These are phyloP conservation scores for Wickerhamomyces pijperi DNA, from an alignment of 805 yeast genomes.

Conservation along the genomic window DNA sequence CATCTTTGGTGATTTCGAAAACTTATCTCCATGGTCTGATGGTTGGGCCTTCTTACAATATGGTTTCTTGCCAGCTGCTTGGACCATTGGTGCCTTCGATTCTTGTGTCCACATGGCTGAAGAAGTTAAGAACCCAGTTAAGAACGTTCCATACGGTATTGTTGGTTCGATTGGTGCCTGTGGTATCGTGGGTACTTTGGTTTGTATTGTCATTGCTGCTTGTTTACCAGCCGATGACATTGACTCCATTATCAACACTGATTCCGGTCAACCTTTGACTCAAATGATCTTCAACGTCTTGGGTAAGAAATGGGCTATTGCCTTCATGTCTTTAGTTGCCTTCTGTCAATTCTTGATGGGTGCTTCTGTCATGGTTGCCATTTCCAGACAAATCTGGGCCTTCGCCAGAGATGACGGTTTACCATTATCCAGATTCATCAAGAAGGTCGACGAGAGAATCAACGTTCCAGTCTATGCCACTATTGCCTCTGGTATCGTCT, in stretches of 20 bases:
- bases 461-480: slow-evolving; percentile 57
- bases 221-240: slow-evolving; percentile 29
- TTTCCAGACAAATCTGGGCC: slow-evolving; percentile 65
- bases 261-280: slow-evolving; percentile 51
- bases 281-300: slow-evolving; percentile 49
- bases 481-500: slow-evolving; percentile 36
- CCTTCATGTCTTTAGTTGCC: slow-evolving; percentile 47
- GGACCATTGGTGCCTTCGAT: slow-evolving; percentile 71
- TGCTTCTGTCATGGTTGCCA: slow-evolving; percentile 48
- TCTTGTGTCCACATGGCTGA: slow-evolving; percentile 65
- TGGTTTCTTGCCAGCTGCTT: slow-evolving; percentile 51
- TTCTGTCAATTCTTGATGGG: slow-evolving; percentile 59
- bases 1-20: slow-evolving; percentile 42
- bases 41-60: slow-evolving; percentile 45
- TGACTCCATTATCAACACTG: slow-evolving; percentile 20
- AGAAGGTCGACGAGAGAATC: slow-evolving; percentile 40
- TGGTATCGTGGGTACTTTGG: slow-evolving; percentile 45
- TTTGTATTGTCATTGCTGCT: slow-evolving; percentile 42
- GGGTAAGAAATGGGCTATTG: slow-evolving; percentile 55
- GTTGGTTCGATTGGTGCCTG: slow-evolving; percentile 45
- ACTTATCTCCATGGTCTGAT: slow-evolving; percentile 38
- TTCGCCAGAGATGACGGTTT: slow-evolving; percentile 69
- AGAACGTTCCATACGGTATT: slow-evolving; percentile 54
- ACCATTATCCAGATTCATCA: slow-evolving; percentile 42
- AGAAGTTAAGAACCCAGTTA: slow-evolving; percentile 52